Percentiles rank a stretch among this genome's conserved stretches.
These are phyloP conservation scores for Ichthyophonus hoferi DNA, from an alignment of 208 protist species.

Conservation along the genomic window DNA sequence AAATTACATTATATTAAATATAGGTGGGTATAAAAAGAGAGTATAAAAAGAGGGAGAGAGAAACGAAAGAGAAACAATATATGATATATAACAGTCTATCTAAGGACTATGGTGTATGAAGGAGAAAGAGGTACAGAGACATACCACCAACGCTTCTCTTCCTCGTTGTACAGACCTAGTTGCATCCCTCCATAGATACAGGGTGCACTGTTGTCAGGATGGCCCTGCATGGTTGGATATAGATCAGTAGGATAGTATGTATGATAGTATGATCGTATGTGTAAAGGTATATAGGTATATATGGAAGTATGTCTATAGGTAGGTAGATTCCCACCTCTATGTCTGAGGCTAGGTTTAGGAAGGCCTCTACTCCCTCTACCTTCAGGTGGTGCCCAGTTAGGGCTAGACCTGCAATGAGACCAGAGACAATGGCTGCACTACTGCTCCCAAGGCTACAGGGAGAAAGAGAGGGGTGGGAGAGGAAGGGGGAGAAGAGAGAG, in stretches of 20 bases:
- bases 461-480: neutral
- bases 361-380: constrained; percentile 44
- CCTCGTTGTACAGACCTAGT: constrained; percentile 64
- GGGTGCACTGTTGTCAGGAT: constrained; percentile 81
- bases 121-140: neutral
- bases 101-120: neutral
- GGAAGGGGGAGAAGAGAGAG: neutral
- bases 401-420: constrained; percentile 77
- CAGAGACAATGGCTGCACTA: constrained; percentile 77
- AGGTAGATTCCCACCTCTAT: constrained; percentile 2
- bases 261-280: neutral
- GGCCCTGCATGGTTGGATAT: constrained; percentile 60
- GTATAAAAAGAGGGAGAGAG: too few relatives aligned
- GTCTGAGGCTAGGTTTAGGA: constrained; percentile 54
- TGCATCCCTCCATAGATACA: constrained; percentile 85
- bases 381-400: constrained; percentile 73
- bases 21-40: too few relatives aligned
- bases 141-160: constrained; percentile 36
- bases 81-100: too few relatives aligned
- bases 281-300: neutral
- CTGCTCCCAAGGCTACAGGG: constrained; percentile 70
- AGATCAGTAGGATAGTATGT: neutral
- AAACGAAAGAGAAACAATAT: too few relatives aligned
- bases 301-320: neutral
- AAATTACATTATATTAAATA: too few relatives aligned